Conservation (phyloP, 257 asterid species). For the Cruciata laevipes region DNA sequence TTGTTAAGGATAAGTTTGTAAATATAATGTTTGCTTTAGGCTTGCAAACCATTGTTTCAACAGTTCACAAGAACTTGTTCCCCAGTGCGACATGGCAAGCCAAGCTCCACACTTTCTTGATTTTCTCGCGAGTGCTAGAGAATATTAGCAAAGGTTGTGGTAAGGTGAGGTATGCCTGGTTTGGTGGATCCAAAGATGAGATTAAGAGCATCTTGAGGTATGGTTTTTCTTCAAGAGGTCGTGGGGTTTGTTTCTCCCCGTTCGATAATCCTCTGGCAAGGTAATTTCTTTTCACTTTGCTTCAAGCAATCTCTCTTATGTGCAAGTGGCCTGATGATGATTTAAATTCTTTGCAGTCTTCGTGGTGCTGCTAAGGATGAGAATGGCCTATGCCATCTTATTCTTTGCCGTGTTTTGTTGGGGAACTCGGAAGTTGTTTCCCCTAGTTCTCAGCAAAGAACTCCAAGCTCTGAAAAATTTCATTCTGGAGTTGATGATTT, state of each 20-base stretch:
- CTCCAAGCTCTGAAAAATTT: slow-evolving; percentile 24
- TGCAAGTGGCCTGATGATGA: background rate
- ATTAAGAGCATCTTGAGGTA: slow-evolving; percentile 15
- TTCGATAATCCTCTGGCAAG: slow-evolving; percentile 7
- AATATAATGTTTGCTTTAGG: slow-evolving; percentile 13
- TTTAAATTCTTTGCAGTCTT: slow-evolving; percentile 12
- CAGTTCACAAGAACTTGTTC: slow-evolving; percentile 12
- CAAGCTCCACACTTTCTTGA: slow-evolving; percentile 9
- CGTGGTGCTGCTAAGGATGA: slow-evolving; percentile 21
- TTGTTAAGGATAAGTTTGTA: slow-evolving; percentile 6
- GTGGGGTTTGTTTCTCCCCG: slow-evolving; percentile 21
- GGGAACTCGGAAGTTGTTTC: slow-evolving; percentile 28
- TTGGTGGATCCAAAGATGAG: slow-evolving; percentile 25
- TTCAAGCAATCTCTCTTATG: background rate
- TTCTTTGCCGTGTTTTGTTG: slow-evolving; percentile 36
- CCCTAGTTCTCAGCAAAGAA: slow-evolving; percentile 25
- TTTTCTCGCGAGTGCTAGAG: slow-evolving; percentile 4
- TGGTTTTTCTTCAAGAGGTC: slow-evolving; percentile 21
- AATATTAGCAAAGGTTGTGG: slow-evolving; percentile 12
- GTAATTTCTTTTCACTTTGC: background rate
- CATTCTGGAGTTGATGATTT: slow-evolving; percentile 30
- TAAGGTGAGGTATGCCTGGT: slow-evolving; percentile 23
- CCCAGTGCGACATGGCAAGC: slow-evolving; percentile 6
- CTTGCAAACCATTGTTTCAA: slow-evolving; percentile 11
- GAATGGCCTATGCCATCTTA: slow-evolving; percentile 23